These are phyloP conservation scores for Lycium ferocissimum DNA, from an alignment of 257 asterid species.

Conservation along the genomic window DNA sequence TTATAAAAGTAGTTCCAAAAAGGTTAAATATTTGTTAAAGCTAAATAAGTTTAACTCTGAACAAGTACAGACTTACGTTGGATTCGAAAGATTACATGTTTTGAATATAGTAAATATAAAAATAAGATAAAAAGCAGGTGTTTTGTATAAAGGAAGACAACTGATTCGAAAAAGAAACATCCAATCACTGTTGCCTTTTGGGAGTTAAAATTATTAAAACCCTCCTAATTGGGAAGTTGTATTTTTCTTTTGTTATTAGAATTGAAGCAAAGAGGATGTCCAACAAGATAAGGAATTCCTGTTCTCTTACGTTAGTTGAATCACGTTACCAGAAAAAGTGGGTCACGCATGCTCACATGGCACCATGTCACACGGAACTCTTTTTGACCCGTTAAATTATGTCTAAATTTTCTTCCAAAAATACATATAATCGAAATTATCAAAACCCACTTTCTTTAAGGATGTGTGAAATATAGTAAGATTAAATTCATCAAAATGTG, in stretches of 20 bases:
- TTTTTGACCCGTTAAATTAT: constrained; percentile 33
- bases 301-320: constrained; percentile 39
- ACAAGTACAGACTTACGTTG: neutral
- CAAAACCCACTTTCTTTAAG: neutral
- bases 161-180: neutral
- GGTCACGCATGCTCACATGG: constrained; percentile 48
- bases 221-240: neutral
- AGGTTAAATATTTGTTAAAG: neutral
- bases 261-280: constrained; percentile 34
- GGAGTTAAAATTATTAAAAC: neutral
- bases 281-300: constrained; percentile 13
- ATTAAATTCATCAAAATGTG: constrained; percentile 12
- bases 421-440: neutral
- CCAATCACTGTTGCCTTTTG: no score
- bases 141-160: neutral
- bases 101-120: neutral
- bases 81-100: neutral
- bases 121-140: neutral
- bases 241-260: constrained; percentile 1
- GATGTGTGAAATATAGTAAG: neutral
- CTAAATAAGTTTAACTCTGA: neutral
- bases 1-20: neutral
- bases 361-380: constrained; percentile 33
- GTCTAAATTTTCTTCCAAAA: neutral
- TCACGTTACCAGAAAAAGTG: constrained; percentile 34